Evolutionary conservation across 1,284 basidiomycete genomes (phyloP), one percentile per base, ranked within the genome.

Genomic region (Cerioporus squamosus): DNA sequence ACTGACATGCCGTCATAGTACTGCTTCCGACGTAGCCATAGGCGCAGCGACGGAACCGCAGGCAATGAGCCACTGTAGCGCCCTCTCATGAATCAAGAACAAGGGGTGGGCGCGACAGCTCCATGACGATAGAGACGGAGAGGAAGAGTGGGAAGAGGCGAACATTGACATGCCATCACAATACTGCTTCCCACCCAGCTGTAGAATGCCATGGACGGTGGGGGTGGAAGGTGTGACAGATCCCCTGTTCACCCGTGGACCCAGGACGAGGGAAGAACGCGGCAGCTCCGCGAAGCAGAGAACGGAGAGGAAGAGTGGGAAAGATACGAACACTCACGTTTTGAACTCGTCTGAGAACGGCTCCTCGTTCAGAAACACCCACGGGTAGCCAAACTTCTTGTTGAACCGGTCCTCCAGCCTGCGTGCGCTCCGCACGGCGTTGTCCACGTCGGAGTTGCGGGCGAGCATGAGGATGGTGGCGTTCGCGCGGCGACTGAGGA

Each of bases 341-440:
- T 88, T 91, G 74, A 93, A 94, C 42, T 90, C 84, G n/a, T 89
- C 85, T 26, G 80, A 77, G 67, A 91, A 93, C 1, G 78, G 77
- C 62, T 85, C 83, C 60, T 92, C 90, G 68, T 93, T 93, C 64
- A 92, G 73, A 69, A 92, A 86, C n/a, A 90, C 83, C 74, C 88
- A 92, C 5, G 90, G 88, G 66, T 93, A 92, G 18, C 76, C 70
- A 58, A 81, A 83, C 58, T 80, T 80, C 52, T 79, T 77, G 70
- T 93, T 93, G 75, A 92, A 88, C 44, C 82, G 72, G 60, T 85
- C 82, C 72, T 88, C 85, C 12, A 87, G 76, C 62, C 82, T 79
- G 46, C 79, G 74, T 14, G 87, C 77, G 64, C 83, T 86, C 57
- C 72, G 73, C 26, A 90, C 73, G 17, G 87, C 81, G 4, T 79